These are phyloP conservation scores for Ceratobasidium sp. DNA, from an alignment of 1,284 basidiomycete genomes.

Conservation along the genomic window DNA sequence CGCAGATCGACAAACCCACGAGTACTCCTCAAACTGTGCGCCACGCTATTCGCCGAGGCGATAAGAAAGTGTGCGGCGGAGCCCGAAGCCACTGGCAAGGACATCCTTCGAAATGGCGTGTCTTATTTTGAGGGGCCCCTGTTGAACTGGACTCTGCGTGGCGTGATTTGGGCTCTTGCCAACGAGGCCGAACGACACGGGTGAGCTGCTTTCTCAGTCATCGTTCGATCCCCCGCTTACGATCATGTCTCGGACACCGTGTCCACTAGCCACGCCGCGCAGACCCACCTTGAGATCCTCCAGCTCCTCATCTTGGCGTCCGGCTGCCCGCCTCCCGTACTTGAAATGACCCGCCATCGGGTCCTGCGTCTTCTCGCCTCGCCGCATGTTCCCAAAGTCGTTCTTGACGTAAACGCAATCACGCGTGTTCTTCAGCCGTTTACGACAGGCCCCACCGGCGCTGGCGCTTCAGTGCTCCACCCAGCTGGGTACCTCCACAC, in stretches of 20 bases:
- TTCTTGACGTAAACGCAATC: conserved; percentile 38
- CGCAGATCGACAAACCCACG: conserved; percentile 71
- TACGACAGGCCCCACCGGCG: conserved; percentile 18
- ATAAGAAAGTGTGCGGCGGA: conserved; percentile 58
- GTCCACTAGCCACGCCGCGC: conserved; percentile 50
- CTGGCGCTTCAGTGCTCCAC: conserved; percentile 22
- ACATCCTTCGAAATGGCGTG: conserved; percentile 71
- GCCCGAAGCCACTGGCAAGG: conserved; percentile 62
- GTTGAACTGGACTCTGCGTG: conserved; percentile 78
- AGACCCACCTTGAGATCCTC: conserved; percentile 65
- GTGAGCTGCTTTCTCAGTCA: conserved; percentile 56
- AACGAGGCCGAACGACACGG: conserved; percentile 64
- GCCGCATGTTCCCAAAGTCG: conserved; percentile 46
- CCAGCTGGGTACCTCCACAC: conserved; percentile 21
- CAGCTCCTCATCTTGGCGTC: conserved; percentile 67
- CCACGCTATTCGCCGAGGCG: conserved; percentile 68
- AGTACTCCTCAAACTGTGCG: conserved; percentile 67
- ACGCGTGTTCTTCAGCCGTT: conserved; percentile 21
- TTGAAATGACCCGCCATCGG: conserved; percentile 65
- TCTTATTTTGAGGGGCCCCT: conserved; percentile 75
- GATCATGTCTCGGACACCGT: conserved; percentile 26
- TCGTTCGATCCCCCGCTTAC: conserved; percentile 48
- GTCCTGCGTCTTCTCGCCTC: conserved; percentile 61
- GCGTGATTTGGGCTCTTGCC: conserved; percentile 68
- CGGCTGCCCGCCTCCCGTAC: conserved; percentile 68